These are phyloP conservation scores for Vigna reflexopilosa DNA, from an alignment of 306 rosid species.

Conservation along the genomic window DNA sequence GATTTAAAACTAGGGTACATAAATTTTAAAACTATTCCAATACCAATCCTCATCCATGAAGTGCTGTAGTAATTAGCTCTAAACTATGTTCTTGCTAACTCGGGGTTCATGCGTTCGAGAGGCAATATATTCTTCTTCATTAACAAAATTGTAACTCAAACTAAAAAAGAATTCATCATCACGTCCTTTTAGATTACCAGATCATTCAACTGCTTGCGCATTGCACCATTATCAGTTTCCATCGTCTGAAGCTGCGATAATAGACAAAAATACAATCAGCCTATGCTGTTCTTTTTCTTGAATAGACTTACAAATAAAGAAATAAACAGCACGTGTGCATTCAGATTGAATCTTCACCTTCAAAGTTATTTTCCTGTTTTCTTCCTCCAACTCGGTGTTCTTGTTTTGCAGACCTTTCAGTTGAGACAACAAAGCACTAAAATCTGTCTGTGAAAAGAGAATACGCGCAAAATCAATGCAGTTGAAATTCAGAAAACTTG, in stretches of 20 bases:
- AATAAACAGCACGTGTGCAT: background rate
- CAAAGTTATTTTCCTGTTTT: conserved; percentile 56
- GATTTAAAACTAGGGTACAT: conserved; percentile 3
- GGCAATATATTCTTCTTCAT: conserved; percentile 21
- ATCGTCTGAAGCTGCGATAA: conserved; percentile 72
- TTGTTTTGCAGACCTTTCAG: conserved; percentile 70
- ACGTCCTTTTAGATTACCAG: conserved; percentile 56
- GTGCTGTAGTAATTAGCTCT: background rate
- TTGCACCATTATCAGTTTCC: conserved; percentile 64
- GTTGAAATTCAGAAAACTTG: conserved; percentile 24
- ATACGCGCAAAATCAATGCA: background rate
- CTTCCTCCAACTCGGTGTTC: conserved; percentile 71
- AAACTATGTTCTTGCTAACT: background rate
- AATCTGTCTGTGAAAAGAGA: conserved; percentile 61
- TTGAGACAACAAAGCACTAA: conserved; percentile 79
- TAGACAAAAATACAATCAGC: conserved; percentile 39
- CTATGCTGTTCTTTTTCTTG: background rate
- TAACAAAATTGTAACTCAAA: conserved; percentile 33
- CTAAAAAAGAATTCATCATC: conserved; percentile 23
- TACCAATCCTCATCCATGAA: background rate
- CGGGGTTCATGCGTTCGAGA: background rate
- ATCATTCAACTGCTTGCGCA: conserved; percentile 71
- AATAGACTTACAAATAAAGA: background rate
- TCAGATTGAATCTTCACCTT: conserved; percentile 55
- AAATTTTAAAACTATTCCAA: conserved; percentile 26